phyloP scores from a whole-genome alignment of 225 moss, liverwort and hornwort genomes.

The Thuidium tamariscinum region DNA sequence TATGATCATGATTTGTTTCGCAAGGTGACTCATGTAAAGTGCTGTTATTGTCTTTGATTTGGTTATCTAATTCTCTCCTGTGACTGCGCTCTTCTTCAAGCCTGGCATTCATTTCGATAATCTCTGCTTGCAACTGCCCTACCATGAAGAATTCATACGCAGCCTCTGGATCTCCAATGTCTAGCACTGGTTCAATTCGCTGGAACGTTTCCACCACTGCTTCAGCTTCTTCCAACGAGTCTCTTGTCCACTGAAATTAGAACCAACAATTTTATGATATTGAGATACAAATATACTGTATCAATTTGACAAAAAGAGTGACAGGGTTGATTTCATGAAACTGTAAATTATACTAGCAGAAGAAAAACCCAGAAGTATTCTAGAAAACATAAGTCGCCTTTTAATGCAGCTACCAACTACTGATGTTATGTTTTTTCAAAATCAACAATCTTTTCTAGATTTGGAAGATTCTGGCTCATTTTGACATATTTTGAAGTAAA shows the following conservation, averaged over 20 bases:
- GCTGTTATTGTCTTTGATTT: not conserved
- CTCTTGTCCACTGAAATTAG: conserved; percentile 23
- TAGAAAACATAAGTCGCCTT: not conserved
- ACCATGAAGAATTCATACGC: conserved; percentile 4
- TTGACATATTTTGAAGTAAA: not conserved
- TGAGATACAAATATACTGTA: not conserved
- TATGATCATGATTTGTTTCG: not conserved
- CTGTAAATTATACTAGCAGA: not conserved
- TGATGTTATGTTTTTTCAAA: not conserved
- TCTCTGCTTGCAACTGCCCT: conserved; percentile 19
- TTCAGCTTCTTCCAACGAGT: conserved; percentile 32
- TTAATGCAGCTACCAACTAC: not conserved
- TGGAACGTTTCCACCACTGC: conserved; percentile 7
- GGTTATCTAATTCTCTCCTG: conserved; percentile 4
- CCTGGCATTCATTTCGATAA: conserved; percentile 3
- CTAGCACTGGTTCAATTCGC: not conserved
- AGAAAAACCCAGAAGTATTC: not conserved
- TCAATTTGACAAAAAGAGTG: not conserved
- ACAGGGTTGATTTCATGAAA: not conserved
- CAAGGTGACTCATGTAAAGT: not conserved
- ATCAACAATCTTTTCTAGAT: not conserved
- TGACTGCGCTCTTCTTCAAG: conserved; percentile 19
- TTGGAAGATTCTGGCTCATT: not conserved
- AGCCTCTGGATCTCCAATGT: conserved; percentile 5
- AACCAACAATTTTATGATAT: not conserved